These are phyloP conservation scores for Penicillium sp. DNA, from an alignment of 2,329 filamentous ascomycete species.

Conservation along the genomic window DNA sequence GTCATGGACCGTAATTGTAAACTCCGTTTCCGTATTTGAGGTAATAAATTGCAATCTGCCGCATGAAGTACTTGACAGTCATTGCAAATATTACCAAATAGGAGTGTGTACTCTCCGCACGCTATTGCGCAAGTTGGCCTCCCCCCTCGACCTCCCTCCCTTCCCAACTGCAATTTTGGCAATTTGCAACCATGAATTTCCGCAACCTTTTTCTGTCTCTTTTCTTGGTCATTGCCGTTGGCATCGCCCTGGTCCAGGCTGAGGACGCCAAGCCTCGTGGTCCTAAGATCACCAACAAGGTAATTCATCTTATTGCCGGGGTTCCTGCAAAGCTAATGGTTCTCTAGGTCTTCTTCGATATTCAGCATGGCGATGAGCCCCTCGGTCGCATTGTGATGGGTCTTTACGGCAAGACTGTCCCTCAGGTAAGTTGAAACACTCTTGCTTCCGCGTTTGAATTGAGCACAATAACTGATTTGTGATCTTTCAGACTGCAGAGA, in stretches of 20 bases:
- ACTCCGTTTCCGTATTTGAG: neutral
- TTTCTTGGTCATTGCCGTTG: constrained; percentile 70
- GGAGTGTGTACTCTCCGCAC: constrained; percentile 21
- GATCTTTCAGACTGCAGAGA: constrained; percentile 57
- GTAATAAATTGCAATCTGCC: neutral
- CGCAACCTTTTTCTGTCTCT: constrained; percentile 56
- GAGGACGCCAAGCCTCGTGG: constrained; percentile 65
- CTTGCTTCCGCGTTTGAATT: neutral
- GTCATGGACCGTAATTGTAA: constrained; percentile 3
- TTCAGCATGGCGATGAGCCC: constrained; percentile 61
- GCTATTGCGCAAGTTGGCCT: constrained; percentile 38
- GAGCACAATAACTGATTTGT: constrained; percentile 5
- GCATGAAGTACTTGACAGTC: rapidly evolving
- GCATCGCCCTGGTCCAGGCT: constrained; percentile 69
- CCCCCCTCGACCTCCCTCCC: constrained; percentile 12
- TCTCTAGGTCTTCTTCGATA: constrained; percentile 62
- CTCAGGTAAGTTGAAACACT: constrained; percentile 50
- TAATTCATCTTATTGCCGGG: constrained; percentile 29
- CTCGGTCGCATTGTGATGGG: constrained; percentile 62
- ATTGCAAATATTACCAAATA: constrained; percentile 4
- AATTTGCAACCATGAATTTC: constrained; percentile 34
- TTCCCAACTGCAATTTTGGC: constrained; percentile 18
- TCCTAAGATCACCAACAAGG: constrained; percentile 94
- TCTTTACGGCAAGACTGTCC: constrained; percentile 66
- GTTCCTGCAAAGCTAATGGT: constrained; percentile 10